Evolutionary conservation across 257 asterid species (phyloP).

Genomic region (Mentha longifolia): DNA sequence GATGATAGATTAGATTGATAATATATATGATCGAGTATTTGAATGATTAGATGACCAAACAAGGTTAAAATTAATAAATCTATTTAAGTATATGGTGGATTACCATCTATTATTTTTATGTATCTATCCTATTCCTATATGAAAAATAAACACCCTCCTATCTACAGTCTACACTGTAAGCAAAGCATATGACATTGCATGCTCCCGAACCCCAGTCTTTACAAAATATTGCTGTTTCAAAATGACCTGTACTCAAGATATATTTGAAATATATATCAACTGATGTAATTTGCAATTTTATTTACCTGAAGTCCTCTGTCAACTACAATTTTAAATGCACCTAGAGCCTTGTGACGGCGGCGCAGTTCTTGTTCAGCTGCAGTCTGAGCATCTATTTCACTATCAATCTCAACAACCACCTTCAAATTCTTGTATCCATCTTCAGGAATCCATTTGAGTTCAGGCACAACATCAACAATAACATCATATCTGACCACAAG

Average conservation of each 20-base stretch:
- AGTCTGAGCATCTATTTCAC: conserved; percentile 77
- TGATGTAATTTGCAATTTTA: neutral
- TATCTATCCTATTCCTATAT: too few species aligned
- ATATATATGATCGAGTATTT: too few species aligned
- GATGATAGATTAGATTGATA: neutral
- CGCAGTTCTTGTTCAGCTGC: conserved; percentile 75
- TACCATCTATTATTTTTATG: too few species aligned
- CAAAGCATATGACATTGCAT: neutral
- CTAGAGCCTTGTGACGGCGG: conserved; percentile 85
- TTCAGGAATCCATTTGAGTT: conserved; percentile 86
- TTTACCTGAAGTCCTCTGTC: conserved; percentile 89
- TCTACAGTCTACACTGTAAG: too few species aligned
- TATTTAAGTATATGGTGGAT: too few species aligned
- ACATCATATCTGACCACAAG: conserved; percentile 71
- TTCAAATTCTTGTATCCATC: conserved; percentile 89
- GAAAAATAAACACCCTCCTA: too few species aligned
- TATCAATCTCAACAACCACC: conserved; percentile 86
- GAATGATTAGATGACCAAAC: too few species aligned
- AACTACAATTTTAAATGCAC: conserved; percentile 72
- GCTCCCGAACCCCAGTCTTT: neutral
- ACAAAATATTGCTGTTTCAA: neutral
- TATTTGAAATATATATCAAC: conserved; percentile 7
- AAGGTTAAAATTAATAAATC: too few species aligned
- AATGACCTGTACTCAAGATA: neutral
- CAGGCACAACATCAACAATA: conserved; percentile 87